A percentile compares a stretch with the other conserved stretches of the same genome.
phyloP scores from a whole-genome alignment of 139 green algal species.

The Parachlorella kessleri region DNA sequence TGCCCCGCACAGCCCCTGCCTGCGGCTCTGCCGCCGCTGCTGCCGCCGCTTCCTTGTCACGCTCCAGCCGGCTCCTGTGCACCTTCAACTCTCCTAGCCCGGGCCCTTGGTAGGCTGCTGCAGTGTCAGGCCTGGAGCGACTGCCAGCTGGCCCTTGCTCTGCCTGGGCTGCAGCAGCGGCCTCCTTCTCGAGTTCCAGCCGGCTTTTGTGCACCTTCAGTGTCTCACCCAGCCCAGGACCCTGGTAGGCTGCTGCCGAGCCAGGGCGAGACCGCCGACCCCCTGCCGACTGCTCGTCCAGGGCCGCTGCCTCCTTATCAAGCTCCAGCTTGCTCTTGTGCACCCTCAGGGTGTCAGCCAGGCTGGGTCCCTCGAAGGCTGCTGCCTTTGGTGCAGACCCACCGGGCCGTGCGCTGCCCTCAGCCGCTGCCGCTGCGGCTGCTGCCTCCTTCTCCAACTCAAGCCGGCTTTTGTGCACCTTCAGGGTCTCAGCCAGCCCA shows the following conservation, averaged over 20 bases:
- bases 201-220: too few species aligned
- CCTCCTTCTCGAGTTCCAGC: background rate
- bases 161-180: background rate
- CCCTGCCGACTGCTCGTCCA: too few species aligned
- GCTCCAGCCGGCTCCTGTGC: slow-evolving; percentile 9
- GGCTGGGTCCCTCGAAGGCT: background rate
- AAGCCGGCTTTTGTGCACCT: background rate
- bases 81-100: background rate
- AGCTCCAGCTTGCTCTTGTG: slow-evolving; percentile 18
- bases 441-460: background rate
- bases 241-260: too few species aligned
- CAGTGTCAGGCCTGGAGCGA: background rate
- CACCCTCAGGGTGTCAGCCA: slow-evolving; percentile 3
- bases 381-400: background rate
- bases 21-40: background rate
- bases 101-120: background rate
- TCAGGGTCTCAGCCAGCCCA: background rate
- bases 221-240: background rate
- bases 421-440: background rate
- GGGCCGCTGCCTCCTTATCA: background rate
- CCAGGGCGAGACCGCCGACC: too few species aligned
- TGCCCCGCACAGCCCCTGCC: background rate
- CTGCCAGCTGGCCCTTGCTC: background rate
- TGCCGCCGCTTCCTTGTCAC: slow-evolving; percentile 6
- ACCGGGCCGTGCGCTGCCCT: background rate